A percentile compares a stretch with the other conserved stretches of the same genome.
Conservation (phyloP, 164 flowering plant species). For the Warburgia ugandensis region DNA sequence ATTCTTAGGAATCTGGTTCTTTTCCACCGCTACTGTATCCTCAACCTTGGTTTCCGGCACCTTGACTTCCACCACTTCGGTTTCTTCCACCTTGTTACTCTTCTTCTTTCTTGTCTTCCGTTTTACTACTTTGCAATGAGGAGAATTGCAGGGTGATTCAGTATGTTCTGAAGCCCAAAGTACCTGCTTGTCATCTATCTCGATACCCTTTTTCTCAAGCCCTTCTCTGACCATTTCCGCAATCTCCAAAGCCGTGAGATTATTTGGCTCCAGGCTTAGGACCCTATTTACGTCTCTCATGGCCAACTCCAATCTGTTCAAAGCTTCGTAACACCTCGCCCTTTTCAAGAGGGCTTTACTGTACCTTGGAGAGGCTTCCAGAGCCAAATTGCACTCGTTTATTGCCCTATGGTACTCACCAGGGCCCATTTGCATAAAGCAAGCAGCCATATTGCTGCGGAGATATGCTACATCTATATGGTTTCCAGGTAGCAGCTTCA, state of each 20-base stretch:
- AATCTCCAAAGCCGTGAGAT: conserved; percentile 65
- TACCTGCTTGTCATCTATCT: conserved; percentile 27
- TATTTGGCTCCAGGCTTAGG: conserved; percentile 53
- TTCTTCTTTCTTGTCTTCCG: conserved; percentile 39
- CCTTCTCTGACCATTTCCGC: conserved; percentile 41
- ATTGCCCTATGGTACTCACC: conserved; percentile 69
- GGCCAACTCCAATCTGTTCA: conserved; percentile 69
- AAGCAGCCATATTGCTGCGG: conserved; percentile 76
- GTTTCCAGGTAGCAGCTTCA: conserved; percentile 62
- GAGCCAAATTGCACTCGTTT: conserved; percentile 78
- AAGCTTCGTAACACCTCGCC: conserved; percentile 73
- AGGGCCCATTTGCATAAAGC: conserved; percentile 83
- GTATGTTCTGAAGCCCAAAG: conserved; percentile 32
- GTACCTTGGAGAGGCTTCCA: conserved; percentile 68
- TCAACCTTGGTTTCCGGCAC: conserved; percentile 26
- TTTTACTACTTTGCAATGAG: conserved; percentile 19
- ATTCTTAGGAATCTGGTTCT: conserved; percentile 30
- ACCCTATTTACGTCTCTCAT: conserved; percentile 57
- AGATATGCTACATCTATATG: conserved; percentile 65
- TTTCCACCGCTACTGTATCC: conserved; percentile 59
- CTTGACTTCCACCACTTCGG: too few species aligned
- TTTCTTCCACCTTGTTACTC: too few species aligned
- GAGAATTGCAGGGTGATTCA: conserved; percentile 25
- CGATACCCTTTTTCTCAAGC: conserved; percentile 35
- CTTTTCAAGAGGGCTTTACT: conserved; percentile 79